Evolutionary conservation across 371 early-diverging fungal species (phyloP).

Genomic region (Amoeboaphelidium protococcarum): DNA sequence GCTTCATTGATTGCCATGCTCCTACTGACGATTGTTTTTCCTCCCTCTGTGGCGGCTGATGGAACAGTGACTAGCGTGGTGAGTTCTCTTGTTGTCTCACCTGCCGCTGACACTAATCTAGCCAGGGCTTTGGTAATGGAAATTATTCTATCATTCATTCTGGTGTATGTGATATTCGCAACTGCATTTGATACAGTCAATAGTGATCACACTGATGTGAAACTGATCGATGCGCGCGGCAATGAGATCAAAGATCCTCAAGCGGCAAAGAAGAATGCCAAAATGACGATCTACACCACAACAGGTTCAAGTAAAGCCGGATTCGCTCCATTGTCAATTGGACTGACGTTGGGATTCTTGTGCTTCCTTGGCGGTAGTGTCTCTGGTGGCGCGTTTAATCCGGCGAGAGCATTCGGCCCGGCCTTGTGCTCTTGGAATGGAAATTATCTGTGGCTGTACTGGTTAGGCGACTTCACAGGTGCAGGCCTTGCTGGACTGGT

Average conservation of each 20-base stretch:
- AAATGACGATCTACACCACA: slow-evolving; percentile 28
- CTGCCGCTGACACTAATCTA: slow-evolving; percentile 6
- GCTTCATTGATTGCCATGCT: slow-evolving; percentile 26
- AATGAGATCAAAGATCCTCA: too few relatives aligned
- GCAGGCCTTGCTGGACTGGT: slow-evolving; percentile 23
- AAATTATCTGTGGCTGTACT: slow-evolving; percentile 23
- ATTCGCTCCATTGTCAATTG: slow-evolving; percentile 29
- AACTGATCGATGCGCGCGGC: slow-evolving; percentile 6
- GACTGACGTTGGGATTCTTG: slow-evolving; percentile 34
- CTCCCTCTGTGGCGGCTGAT: slow-evolving; percentile 10
- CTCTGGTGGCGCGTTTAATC: slow-evolving; percentile 45
- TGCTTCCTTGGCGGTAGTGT: slow-evolving; percentile 28
- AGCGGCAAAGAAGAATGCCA: slow-evolving; percentile 8
- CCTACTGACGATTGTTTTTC: slow-evolving; percentile 24
- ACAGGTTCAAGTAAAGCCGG: slow-evolving; percentile 27
- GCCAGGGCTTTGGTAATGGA: slow-evolving; percentile 26
- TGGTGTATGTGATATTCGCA: slow-evolving; percentile 44
- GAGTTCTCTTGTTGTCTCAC: slow-evolving; percentile 14
- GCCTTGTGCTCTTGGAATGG: slow-evolving; percentile 25
- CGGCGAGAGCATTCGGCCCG: slow-evolving; percentile 26
- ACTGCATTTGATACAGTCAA: slow-evolving; percentile 41
- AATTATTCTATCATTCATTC: slow-evolving; percentile 27
- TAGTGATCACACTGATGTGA: slow-evolving; percentile 19
- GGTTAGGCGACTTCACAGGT: slow-evolving; percentile 29
- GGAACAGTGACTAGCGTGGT: slow-evolving; percentile 12